A percentile compares a stretch with the other conserved stretches of the same genome.
Conservation (phyloP, 2,329 filamentous ascomycete genomes). For the Thermochaetoides dissita region DNA sequence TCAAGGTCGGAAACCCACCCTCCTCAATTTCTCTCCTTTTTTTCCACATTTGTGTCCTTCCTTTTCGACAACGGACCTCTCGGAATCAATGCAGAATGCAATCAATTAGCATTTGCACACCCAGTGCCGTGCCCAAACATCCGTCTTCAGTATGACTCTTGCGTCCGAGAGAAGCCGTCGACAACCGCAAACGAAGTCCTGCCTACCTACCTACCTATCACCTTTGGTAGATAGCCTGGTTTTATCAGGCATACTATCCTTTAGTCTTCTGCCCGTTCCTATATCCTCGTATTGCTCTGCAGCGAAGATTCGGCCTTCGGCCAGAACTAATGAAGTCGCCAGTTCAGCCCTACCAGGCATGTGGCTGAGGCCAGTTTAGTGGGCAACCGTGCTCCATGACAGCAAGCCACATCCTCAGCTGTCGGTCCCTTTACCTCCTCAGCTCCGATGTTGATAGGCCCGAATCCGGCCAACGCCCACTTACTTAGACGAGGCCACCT, state of each 20-base stretch:
- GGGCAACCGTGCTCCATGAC: no score
- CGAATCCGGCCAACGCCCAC: not conserved
- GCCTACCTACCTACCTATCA: no score
- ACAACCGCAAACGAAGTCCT: conserved; percentile 1
- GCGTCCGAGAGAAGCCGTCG: conserved; percentile 3
- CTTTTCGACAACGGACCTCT: conserved; percentile 6
- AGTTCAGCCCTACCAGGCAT: no score
- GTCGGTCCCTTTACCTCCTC: no score
- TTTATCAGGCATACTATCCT: no score
- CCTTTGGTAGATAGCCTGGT: no score
- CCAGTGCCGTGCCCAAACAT: not conserved
- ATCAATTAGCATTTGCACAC: conserved; percentile 1
- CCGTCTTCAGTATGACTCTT: not conserved
- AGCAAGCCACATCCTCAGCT: no score
- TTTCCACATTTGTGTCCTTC: conserved; percentile 2
- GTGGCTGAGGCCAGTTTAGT: no score
- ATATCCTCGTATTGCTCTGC: not conserved
- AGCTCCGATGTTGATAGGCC: not conserved
- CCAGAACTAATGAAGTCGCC: no score
- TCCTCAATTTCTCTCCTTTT: not conserved
- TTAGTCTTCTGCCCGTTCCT: no score
- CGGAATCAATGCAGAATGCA: conserved; percentile 1
- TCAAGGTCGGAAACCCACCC: conserved; percentile 1
- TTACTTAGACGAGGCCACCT: not conserved
- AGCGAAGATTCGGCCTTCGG: no score